Evolutionary conservation across 2,329 filamentous ascomycete species (phyloP), one percentile per base, ranked within the genome.

Genomic region (Pseudogymnoascus sp.): DNA sequence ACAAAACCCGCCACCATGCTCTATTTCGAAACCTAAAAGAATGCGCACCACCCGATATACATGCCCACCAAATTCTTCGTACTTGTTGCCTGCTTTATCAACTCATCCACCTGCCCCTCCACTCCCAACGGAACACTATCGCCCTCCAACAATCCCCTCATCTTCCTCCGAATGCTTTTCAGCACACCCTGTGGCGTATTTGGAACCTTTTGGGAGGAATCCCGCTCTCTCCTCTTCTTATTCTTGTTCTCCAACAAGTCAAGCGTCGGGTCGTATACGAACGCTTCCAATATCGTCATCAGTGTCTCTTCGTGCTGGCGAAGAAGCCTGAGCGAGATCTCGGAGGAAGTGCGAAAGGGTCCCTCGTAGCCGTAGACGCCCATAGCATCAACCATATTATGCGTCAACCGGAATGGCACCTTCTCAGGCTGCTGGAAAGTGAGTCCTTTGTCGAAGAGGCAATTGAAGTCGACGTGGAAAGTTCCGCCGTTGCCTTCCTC

Each of bases 401-500:
- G 93, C 3, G 95, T 99, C 44, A 99, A 82, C 15, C 96, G 89
- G 81, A 99, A 99, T 1, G 95, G 96, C 1, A 99, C 95, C 31
- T 89, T 82, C 76, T 99, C 95, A 0, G 95, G 93, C 75, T 96
- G 96, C 67, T 92, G 88, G 73, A 99, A 97, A 0, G 93, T 97
- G 42, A 93, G 83, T 1, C 95, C 95, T 73, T 99, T 99, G 79
- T 99, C 96, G 74, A 99, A 99, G 4, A 99, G 86, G 76, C 96
- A 99, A 78, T 99, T 99, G 82, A 99, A 99, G 77, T 99, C 95
- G 53, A 99, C 96, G 76, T 99, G 95, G 76, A 99, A 90, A 2
- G 96, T 87, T 61, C 93, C 93, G 50, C 96, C 95, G 68, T 92
- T 96, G 64, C 90, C 89, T 78, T 97, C 91, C 75, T 97, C 92